Evolutionary conservation across 139 green algal genomes (phyloP), one percentile per base, ranked within the genome.

Genomic region (Cymbomonas tetramitiformis): DNA sequence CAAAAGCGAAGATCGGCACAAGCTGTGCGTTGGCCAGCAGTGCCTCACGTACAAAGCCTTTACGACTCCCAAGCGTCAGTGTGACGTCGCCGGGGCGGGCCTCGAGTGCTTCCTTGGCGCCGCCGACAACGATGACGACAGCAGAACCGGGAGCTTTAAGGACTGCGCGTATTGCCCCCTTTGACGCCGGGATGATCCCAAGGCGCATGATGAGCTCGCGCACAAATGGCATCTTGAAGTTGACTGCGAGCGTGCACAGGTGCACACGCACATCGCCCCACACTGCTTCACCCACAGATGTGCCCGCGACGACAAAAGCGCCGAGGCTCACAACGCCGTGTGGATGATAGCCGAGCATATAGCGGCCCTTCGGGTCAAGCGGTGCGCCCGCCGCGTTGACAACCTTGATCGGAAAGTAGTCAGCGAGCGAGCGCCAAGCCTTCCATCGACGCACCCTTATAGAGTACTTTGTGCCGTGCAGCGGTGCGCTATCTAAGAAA

Each of bases 1-100:
- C 71, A 38, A 79, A 79, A 44, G 51, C 61, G 24, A 79, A 77
- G 31, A 79, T 48, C 2, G 71, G 71, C 19, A 79, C 71, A 1
- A 79, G 47, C 28, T 24, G 19, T 4, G 71, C 72, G 9, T 56
- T 46, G 1, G 54, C 49, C 38, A 62, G 21, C 2, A 78, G 24
- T 0, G 71, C 71, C 43, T 67, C 28, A 5, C 58, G 48, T 9
- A 79, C 46, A 32, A 79, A 79, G 4, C 71, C 71, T 31, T 65
- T 73, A 12, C 69, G 33, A 12, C 58, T 40, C 2, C 57, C 58
- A 30, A 62, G 63, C 31, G 69, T 48, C 23, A 71, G 33, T 19
- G 25, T 40, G 10, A 29, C 30, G 31, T 19, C 28, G 19, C 41
- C 55, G 6, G 38, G 28, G 6, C 18, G 36, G 47, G 62, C 48